Conservation (phyloP, 2,329 filamentous ascomycete species). For the Scedosporium dehoogii region DNA sequence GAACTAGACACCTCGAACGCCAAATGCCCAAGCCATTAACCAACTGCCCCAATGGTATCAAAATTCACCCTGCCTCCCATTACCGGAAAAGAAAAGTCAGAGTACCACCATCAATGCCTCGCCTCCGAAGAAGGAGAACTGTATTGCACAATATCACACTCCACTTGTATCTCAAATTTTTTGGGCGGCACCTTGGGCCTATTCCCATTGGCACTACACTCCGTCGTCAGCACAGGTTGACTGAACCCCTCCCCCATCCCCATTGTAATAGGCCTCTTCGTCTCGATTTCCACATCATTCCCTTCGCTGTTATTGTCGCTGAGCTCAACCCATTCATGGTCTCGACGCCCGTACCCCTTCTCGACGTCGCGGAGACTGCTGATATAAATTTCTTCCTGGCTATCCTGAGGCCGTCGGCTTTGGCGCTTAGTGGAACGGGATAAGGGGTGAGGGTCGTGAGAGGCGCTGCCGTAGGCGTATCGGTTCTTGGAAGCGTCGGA, state of each 20-base stretch:
- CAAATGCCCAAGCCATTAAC: too few species aligned
- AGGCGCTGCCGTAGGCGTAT: not conserved
- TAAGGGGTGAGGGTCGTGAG: not conserved
- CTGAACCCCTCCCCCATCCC: not conserved
- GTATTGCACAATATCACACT: not conserved
- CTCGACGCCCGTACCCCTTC: not conserved
- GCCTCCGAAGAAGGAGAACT: not conserved
- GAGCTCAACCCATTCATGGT: not conserved
- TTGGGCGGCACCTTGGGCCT: not conserved
- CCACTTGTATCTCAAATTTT: not conserved
- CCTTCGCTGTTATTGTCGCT: not conserved
- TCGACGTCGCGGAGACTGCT: not conserved
- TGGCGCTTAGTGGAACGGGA: conserved; percentile 7
- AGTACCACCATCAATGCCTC: too few species aligned
- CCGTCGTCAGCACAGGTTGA: not conserved
- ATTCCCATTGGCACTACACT: not conserved
- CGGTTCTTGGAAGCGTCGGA: not conserved
- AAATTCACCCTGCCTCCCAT: too few species aligned
- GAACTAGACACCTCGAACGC: too few species aligned
- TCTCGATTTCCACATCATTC: not conserved
- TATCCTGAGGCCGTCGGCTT: conserved; percentile 1
- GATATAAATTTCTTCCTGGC: conserved; percentile 1
- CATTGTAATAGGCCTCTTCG: not conserved
- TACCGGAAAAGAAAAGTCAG: too few species aligned
- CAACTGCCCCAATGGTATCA: too few species aligned